A percentile compares a stretch with the other conserved stretches of the same genome.
Evolutionary conservation across 441 rosid species (phyloP).

Genomic region (Adansonia madagascariensis): DNA sequence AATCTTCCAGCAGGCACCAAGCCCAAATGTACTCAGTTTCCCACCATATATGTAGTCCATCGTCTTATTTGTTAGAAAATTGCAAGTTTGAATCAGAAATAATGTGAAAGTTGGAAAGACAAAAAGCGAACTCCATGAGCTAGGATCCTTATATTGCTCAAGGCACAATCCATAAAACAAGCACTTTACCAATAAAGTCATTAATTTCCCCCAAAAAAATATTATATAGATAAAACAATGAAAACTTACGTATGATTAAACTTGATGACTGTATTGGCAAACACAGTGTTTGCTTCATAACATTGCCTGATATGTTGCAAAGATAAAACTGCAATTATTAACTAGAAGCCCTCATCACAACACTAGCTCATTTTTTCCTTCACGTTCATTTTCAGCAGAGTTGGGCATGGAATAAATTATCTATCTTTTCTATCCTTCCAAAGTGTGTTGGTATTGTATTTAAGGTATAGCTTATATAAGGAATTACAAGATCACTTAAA

Average conservation of each 20-base stretch:
- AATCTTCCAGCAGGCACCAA: conserved; percentile 8
- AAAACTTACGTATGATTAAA: background rate
- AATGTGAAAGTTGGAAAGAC: background rate
- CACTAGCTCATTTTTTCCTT: background rate
- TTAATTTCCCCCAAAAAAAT: background rate
- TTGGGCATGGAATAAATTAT: conserved; percentile 7
- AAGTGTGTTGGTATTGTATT: background rate
- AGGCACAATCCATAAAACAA: background rate
- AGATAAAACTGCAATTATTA: background rate
- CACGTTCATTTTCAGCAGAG: background rate
- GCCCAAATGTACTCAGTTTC: background rate
- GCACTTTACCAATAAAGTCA: background rate
- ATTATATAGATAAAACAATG: background rate
- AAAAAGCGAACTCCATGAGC: background rate
- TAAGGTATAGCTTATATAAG: background rate
- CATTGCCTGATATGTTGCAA: conserved; percentile 3
- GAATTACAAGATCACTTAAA: too few species aligned
- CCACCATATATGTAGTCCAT: background rate
- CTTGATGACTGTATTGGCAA: background rate
- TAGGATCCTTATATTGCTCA: conserved; percentile 14
- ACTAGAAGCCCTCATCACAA: background rate
- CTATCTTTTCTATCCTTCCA: conserved; percentile 4
- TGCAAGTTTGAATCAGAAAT: background rate
- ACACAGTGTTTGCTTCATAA: conserved; percentile 7
- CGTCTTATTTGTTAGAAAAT: background rate